Conservation (phyloP, 2,329 filamentous ascomycete species). For the Pseudonectria foliicola region DNA sequence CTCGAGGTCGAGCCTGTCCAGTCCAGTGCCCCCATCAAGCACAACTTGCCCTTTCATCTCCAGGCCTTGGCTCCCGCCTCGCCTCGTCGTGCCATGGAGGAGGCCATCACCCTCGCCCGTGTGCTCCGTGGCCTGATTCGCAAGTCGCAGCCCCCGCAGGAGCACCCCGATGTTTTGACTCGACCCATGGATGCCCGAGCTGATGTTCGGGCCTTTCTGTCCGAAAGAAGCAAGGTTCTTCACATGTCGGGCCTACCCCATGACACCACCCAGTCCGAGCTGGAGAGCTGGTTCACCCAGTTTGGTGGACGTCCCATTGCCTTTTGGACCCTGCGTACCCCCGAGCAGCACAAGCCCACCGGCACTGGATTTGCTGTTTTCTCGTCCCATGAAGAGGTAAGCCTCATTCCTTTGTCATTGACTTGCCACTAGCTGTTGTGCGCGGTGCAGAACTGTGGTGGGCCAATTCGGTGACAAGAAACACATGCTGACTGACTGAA, state of each 20-base stretch:
- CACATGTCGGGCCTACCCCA: constrained; percentile 97
- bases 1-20: constrained; percentile 97
- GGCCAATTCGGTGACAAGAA: not conserved
- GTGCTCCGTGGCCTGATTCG: constrained; percentile 88
- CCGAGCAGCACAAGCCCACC: constrained; percentile 99
- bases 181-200: constrained; percentile 94
- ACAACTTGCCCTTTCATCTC: constrained; percentile 95
- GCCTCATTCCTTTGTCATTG: constrained; percentile 24
- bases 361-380: constrained; percentile 97
- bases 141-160: constrained; percentile 90
- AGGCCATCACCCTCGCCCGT: constrained; percentile 87
- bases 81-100: constrained; percentile 93
- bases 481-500: constrained; percentile 1
- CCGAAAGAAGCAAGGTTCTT: constrained; percentile 93
- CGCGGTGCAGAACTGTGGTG: not conserved
- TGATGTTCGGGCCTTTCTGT: constrained; percentile 91
- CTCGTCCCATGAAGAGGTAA: constrained; percentile 96
- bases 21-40: constrained; percentile 95
- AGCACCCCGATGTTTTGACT: constrained; percentile 90
- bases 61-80: constrained; percentile 94
- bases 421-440: not conserved
- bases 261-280: constrained; percentile 95
- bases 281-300: constrained; percentile 99
- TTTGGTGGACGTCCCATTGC: constrained; percentile 96
- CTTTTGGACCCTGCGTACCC: constrained; percentile 96